A percentile compares a stretch with the other conserved stretches of the same genome.
Conservation (phyloP, 1,284 basidiomycete species). For the Caloboletus inedulis region DNA sequence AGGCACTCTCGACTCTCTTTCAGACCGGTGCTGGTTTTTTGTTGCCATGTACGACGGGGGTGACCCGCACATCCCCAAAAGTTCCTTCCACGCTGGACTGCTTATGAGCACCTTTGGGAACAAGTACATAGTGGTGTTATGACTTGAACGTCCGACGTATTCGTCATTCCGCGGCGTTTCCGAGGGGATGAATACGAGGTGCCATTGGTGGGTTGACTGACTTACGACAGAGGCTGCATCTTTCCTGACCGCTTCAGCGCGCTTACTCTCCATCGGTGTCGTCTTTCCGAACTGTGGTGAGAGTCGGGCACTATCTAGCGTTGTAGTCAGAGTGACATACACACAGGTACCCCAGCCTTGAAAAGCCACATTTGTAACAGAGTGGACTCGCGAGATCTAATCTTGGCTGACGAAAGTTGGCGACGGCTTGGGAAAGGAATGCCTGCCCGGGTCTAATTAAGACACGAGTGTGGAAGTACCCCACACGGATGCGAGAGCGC, state of each 20-base stretch:
- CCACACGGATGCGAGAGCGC: not conserved
- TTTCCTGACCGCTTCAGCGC: not conserved
- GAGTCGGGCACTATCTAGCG: not conserved
- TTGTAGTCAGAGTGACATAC: not conserved
- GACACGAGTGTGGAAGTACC: not conserved
- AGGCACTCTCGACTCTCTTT: too few species aligned
- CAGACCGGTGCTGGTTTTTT: not conserved
- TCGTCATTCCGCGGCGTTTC: slow-evolving; percentile 15
- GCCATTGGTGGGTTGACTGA: not conserved
- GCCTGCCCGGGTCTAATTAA: not conserved
- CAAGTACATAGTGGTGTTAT: not conserved
- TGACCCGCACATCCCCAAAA: not conserved
- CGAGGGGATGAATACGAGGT: not conserved
- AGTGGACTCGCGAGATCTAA: not conserved
- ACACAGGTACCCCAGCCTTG: too few species aligned
- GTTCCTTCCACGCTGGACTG: not conserved
- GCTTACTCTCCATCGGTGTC: not conserved
- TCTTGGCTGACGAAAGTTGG: not conserved
- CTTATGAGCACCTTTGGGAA: not conserved
- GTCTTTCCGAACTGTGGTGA: not conserved
- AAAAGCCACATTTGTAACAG: not conserved
- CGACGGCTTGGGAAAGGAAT: not conserved
- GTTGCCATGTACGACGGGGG: not conserved
- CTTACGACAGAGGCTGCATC: not conserved
- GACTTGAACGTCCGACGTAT: slow-evolving; percentile 11